Conservation (phyloP, 1,284 basidiomycete species). For the Hypsizygus ulmarius region DNA sequence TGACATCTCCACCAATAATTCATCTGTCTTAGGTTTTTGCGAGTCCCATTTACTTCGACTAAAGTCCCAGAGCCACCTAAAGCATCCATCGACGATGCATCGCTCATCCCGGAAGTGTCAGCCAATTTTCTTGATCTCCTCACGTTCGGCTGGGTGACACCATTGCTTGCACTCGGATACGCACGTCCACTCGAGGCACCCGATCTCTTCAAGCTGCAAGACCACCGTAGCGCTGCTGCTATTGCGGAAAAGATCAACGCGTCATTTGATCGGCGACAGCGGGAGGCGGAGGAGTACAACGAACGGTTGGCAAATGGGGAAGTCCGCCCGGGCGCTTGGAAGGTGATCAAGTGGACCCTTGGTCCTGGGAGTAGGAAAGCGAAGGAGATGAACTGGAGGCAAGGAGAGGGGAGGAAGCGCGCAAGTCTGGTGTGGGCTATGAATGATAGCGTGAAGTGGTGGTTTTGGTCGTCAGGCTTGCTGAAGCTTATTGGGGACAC, state of each 20-base stretch:
- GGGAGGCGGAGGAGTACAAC: constrained; percentile 70
- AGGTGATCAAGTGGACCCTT: constrained; percentile 59
- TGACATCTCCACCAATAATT: neutral
- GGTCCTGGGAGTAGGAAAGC: constrained; percentile 45
- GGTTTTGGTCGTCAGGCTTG: constrained; percentile 79
- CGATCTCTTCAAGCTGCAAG: constrained; percentile 84
- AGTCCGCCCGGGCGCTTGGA: constrained; percentile 52
- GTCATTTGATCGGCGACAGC: constrained; percentile 63
- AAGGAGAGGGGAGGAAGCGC: constrained; percentile 58
- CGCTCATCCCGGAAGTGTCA: constrained; percentile 44
- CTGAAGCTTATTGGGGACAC: constrained; percentile 77
- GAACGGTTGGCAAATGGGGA: constrained; percentile 60
- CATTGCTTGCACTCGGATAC: constrained; percentile 69
- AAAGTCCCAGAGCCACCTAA: constrained; percentile 39
- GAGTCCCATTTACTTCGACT: constrained; percentile 37
- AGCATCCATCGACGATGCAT: constrained; percentile 44
- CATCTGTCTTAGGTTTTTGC: constrained; percentile 26
- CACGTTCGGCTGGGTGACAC: constrained; percentile 71
- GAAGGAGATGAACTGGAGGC: constrained; percentile 63
- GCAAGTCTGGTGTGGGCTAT: constrained; percentile 75
- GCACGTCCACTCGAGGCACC: constrained; percentile 76
- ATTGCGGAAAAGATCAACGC: constrained; percentile 63
- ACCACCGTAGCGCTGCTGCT: constrained; percentile 51
- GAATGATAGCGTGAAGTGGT: constrained; percentile 79
- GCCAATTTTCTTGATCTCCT: constrained; percentile 42